Conservation (phyloP, 2,329 filamentous ascomycete species). For the Fusarium nurragi region DNA sequence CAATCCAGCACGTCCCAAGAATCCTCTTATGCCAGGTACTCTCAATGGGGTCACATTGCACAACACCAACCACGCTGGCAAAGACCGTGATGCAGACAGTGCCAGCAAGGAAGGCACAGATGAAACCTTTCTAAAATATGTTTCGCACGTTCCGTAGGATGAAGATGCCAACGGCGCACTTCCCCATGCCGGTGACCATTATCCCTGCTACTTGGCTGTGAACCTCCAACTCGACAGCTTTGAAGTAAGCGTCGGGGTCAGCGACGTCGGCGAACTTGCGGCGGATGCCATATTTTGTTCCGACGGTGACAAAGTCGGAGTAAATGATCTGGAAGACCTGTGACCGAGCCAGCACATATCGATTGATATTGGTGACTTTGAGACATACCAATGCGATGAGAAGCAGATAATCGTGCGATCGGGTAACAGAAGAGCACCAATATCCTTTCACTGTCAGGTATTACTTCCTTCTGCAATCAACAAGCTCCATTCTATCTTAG, state of each 20-base stretch:
- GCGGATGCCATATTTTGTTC: conserved; percentile 11
- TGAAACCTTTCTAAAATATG: conserved; percentile 13
- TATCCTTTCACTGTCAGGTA: too few relatives aligned
- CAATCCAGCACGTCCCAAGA: conserved; percentile 17
- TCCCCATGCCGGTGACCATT: conserved; percentile 7
- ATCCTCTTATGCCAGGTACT: conserved; percentile 23
- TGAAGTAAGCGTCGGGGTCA: conserved; percentile 4
- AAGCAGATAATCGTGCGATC: conserved; percentile 16
- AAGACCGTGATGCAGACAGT: conserved; percentile 13
- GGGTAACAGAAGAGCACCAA: too few relatives aligned
- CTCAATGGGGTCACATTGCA: conserved; percentile 20
- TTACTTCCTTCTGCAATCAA: too few relatives aligned
- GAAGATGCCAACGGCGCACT: conserved; percentile 22
- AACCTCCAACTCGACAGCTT: conserved; percentile 10
- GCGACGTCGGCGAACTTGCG: conserved; percentile 14
- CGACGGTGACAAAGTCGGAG: conserved; percentile 16
- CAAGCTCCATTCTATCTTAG: too few relatives aligned
- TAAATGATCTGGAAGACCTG: conserved; percentile 24
- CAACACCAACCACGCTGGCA: conserved; percentile 1
- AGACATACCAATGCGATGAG: neutral
- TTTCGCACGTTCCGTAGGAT: conserved; percentile 13
- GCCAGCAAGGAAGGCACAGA: conserved; percentile 6
- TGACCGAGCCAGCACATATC: neutral
- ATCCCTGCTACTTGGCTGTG: conserved; percentile 15
- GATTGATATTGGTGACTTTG: too few relatives aligned